A percentile compares a stretch with the other conserved stretches of the same genome.
Conservation (phyloP, 208 protist species). For the Phytomonas sp. region DNA sequence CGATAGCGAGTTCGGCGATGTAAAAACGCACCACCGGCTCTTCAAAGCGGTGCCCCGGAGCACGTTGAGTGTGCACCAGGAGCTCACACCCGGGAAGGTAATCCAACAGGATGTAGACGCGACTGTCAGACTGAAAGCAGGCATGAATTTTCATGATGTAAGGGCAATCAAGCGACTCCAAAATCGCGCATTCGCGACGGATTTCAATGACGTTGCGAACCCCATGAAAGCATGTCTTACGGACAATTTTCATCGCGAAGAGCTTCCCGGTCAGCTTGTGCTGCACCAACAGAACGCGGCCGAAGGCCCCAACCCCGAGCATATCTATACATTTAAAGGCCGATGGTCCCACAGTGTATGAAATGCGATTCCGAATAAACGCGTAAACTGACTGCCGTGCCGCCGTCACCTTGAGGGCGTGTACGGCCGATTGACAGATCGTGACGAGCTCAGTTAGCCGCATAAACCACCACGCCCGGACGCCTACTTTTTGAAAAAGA, state of each 20-base stretch:
- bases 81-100: slow-evolving; percentile 91
- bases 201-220: slow-evolving; percentile 53
- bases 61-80: slow-evolving; percentile 81
- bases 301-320: slow-evolving; percentile 69
- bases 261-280: slow-evolving; percentile 42
- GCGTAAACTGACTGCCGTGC: slow-evolving; percentile 20
- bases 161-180: slow-evolving; percentile 63
- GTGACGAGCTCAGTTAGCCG: slow-evolving; percentile 25
- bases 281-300: slow-evolving; percentile 61
- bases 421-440: slow-evolving; percentile 16
- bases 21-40: slow-evolving; percentile 75
- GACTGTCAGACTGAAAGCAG: slow-evolving; percentile 75
- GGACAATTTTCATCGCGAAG: slow-evolving; percentile 74
- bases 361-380: slow-evolving; percentile 35
- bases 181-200: slow-evolving; percentile 58
- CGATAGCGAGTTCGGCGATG: slow-evolving; percentile 83
- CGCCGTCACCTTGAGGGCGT: slow-evolving; percentile 15
- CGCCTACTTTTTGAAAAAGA: slow-evolving; percentile 43
- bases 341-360: slow-evolving; percentile 26
- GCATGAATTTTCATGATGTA: slow-evolving; percentile 83
- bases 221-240: slow-evolving; percentile 40
- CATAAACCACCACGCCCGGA: slow-evolving; percentile 38
- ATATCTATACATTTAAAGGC: slow-evolving; percentile 50
- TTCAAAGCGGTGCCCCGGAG: slow-evolving; percentile 38
- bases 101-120: slow-evolving; percentile 88